Evolutionary conservation across 31 red algal species (phyloP), one percentile per base, ranked within the genome.

Genomic region (Endocladia muricata): DNA sequence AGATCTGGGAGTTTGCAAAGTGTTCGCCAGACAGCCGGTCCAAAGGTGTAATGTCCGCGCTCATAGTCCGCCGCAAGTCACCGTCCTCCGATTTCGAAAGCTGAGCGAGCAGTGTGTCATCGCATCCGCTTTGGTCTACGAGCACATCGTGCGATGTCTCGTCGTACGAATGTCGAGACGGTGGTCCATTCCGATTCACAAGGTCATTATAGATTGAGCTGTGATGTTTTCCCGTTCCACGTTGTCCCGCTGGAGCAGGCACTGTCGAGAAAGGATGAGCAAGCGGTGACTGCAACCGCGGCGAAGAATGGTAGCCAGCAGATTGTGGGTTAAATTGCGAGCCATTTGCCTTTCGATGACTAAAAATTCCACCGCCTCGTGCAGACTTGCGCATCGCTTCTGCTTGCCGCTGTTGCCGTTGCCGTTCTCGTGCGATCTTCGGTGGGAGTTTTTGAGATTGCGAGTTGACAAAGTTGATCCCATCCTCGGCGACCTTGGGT

Each of bases 381-480:
- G 61, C 21, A 19, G 19, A 31, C 47, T 54, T 58, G 55, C 42
- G 37, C 1, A 35, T 41, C n/a, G 76, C 61, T 43, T 48, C 61
- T 19, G 34, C 76, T 38, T 66, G 76, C 41, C 41, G 34, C 28
- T 80, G 76, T 34, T 80, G 76, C 41, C 76, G 76, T 22, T 68
- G 76, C 36, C 76, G 38, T 41, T 80, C 76, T 2, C 76, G 59
- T 34, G 76, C 76, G 3, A 80, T 67, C 37, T 80, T 80, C 11
- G 76, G 76, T 25, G 76, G 76, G 31, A 80, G 61, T 26, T 41
- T 34, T 36, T 80, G 76, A 30, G 76, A 80, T 51, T 80, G 76
- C 2, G 61, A 80, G 41, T 80, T 80, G 1, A 41, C 76, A 80
- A 80, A 80, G 76, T 80, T 80, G 61, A 80, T 80, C 3, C 31